Evolutionary conservation across 1,284 basidiomycete species (phyloP).

Genomic region (Uromyces viciae-fabae): DNA sequence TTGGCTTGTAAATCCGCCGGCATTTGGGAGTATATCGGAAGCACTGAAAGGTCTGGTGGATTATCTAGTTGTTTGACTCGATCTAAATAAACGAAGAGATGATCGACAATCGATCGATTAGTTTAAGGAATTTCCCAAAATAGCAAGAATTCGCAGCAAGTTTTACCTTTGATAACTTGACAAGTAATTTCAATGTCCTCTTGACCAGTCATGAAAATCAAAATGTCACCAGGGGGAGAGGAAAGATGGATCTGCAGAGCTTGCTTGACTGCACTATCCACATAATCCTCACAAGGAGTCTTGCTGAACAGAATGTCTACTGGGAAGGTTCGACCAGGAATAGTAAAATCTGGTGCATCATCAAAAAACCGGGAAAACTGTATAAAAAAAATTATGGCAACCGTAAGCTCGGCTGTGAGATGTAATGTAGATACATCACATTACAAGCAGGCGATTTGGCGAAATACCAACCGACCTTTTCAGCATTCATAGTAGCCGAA

Average conservation of each 20-base stretch:
- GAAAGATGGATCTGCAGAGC: slow-evolving; percentile 93
- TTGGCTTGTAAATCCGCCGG: slow-evolving; percentile 97
- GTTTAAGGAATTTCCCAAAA: too few relatives aligned
- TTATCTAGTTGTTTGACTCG: slow-evolving; percentile 86
- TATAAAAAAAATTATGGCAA: neutral
- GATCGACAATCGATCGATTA: neutral
- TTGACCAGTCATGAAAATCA: slow-evolving; percentile 99
- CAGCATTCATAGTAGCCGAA: slow-evolving; percentile 97
- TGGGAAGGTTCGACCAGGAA: slow-evolving; percentile 96
- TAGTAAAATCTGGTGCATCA: slow-evolving; percentile 89
- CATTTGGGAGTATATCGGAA: slow-evolving; percentile 99
- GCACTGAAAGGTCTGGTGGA: slow-evolving; percentile 73
- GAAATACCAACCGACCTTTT: slow-evolving; percentile 64
- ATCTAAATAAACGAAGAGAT: slow-evolving; percentile 60
- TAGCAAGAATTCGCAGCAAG: slow-evolving; percentile 79
- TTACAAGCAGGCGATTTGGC: neutral
- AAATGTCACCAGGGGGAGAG: slow-evolving; percentile 85
- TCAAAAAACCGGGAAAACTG: slow-evolving; percentile 94
- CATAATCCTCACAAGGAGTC: slow-evolving; percentile 97
- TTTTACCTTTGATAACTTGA: slow-evolving; percentile 75
- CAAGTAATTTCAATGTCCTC: slow-evolving; percentile 98
- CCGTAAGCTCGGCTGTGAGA: too few relatives aligned
- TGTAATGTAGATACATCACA: neutral
- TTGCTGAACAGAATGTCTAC: slow-evolving; percentile 95
- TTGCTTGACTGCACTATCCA: slow-evolving; percentile 96